These are phyloP conservation scores for Ophiostoma australiae DNA, from an alignment of 2,329 filamentous ascomycete genomes.

Conservation along the genomic window DNA sequence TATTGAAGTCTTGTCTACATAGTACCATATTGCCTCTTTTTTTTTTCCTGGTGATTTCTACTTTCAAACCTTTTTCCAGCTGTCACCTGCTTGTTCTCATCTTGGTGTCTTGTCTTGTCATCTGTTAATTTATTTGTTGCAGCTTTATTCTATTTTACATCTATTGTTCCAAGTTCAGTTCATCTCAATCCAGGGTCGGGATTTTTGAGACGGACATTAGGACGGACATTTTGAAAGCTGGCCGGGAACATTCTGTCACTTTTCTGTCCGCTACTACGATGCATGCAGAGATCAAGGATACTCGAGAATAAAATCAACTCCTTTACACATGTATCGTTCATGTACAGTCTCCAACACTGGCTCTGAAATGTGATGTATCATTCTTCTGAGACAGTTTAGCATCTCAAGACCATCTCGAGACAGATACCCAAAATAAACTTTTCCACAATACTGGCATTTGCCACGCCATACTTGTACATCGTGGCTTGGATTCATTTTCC, in stretches of 20 bases:
- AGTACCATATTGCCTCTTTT: not conserved
- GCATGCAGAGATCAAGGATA: not conserved
- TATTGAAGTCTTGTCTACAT: not conserved
- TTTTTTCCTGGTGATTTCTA: not conserved
- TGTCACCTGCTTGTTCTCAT: not conserved
- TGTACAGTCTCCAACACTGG: not conserved
- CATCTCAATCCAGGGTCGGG: not conserved
- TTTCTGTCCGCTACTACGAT: not conserved
- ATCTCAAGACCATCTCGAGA: not conserved
- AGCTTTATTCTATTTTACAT: not conserved
- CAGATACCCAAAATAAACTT: not conserved
- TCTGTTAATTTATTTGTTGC: not conserved
- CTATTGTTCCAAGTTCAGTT: not conserved
- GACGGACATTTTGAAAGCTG: not conserved
- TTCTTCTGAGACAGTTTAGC: not conserved
- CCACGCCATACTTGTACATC: no score
- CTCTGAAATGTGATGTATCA: not conserved
- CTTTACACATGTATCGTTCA: not conserved
- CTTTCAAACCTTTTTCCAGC: not conserved
- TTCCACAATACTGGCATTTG: not conserved
- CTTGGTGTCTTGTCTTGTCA: not conserved
- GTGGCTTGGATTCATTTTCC: no score
- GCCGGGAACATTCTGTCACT: not conserved
- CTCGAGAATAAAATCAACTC: not conserved
- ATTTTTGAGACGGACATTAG: conserved; percentile 6